Conservation (phyloP, 805 yeast species). For the Candida andamanensis region DNA sequence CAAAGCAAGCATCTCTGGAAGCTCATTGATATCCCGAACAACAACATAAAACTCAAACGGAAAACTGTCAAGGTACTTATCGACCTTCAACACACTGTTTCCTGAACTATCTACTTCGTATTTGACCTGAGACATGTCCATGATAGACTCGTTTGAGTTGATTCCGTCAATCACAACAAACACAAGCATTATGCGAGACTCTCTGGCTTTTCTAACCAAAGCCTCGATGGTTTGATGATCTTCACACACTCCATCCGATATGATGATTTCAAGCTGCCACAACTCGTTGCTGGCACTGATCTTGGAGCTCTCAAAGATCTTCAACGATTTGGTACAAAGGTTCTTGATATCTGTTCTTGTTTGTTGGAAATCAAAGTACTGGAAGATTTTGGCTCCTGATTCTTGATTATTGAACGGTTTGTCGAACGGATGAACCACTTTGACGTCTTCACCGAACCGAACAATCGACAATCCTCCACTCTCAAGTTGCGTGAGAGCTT, state of each 20-base stretch:
- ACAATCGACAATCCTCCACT: constrained; percentile 90
- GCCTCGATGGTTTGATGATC: constrained; percentile 81
- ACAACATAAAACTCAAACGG: constrained; percentile 97
- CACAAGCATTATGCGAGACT: constrained; percentile 88
- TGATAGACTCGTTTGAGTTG: constrained; percentile 73
- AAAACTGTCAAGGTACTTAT: constrained; percentile 83
- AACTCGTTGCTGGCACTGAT: constrained; percentile 49
- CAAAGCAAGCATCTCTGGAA: constrained; percentile 86
- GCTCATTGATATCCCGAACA: constrained; percentile 79
- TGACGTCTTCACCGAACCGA: constrained; percentile 79
- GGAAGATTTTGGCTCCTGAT: constrained; percentile 78
- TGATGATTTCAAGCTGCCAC: constrained; percentile 90
- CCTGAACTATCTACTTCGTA: constrained; percentile 71
- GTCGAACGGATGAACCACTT: constrained; percentile 85
- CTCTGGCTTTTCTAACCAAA: constrained; percentile 86
- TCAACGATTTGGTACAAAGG: constrained; percentile 67
- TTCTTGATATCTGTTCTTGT: constrained; percentile 77
- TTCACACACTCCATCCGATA: constrained; percentile 97
- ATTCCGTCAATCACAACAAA: constrained; percentile 93
- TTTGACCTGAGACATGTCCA: constrained; percentile 91
- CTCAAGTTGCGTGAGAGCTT: constrained; percentile 89
- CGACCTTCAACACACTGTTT: constrained; percentile 65
- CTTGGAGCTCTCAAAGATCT: constrained; percentile 61
- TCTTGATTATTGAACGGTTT: constrained; percentile 71
- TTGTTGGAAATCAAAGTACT: constrained; percentile 87